phyloP scores from a whole-genome alignment of 2,329 filamentous ascomycete species.

The Penicillium sp. region DNA sequence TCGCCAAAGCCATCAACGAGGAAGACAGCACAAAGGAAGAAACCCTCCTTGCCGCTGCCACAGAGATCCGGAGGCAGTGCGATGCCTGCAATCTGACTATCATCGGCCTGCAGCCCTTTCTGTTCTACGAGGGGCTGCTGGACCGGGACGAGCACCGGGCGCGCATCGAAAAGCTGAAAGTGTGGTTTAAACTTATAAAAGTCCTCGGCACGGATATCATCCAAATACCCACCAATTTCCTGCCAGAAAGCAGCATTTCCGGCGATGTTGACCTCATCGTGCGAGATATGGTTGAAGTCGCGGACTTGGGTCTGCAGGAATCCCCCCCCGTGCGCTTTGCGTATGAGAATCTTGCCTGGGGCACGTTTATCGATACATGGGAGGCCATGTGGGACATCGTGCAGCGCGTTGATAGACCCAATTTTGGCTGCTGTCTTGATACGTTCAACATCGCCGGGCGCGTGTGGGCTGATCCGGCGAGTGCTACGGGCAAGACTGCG shows the following conservation, averaged over 20 bases:
- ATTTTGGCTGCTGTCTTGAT: conserved; percentile 72
- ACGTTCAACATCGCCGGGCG: conserved; percentile 71
- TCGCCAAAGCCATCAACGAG: conserved; percentile 45
- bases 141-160: conserved; percentile 53
- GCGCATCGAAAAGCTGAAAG: conserved; percentile 56
- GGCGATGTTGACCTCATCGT: conserved; percentile 54
- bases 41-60: conserved; percentile 57
- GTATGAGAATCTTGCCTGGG: conserved; percentile 70
- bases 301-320: conserved; percentile 60
- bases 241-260: conserved; percentile 43
- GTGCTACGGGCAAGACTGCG: conserved; percentile 20
- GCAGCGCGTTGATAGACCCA: conserved; percentile 58
- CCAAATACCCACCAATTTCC: conserved; percentile 65
- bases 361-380: conserved; percentile 66
- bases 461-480: conserved; percentile 60
- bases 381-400: conserved; percentile 68
- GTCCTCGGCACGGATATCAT: conserved; percentile 61
- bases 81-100: conserved; percentile 20
- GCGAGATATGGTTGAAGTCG: conserved; percentile 59
- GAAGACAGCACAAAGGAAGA: conserved; percentile 39
- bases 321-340: conserved; percentile 61
- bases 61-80: conserved; percentile 50
- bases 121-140: conserved; percentile 66
- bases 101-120: conserved; percentile 64
- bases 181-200: conserved; percentile 65